A percentile compares a stretch with the other conserved stretches of the same genome.
These are phyloP conservation scores for Chlamydomonas incerta DNA, from an alignment of 139 green algal species.

Conservation along the genomic window DNA sequence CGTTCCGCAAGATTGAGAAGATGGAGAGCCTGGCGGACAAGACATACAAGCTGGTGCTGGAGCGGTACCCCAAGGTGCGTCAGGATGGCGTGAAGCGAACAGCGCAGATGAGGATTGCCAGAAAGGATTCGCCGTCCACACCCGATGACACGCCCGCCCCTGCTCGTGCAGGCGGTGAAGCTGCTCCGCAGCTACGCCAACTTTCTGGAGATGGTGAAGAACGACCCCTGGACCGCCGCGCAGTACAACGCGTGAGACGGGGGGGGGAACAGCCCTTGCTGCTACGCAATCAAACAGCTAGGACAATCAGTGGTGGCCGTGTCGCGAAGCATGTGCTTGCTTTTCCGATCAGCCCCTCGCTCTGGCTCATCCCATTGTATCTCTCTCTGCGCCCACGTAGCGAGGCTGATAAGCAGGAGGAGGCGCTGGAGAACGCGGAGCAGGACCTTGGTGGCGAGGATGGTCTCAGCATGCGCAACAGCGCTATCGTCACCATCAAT, in stretches of 20 bases:
- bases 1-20: conserved; percentile 47
- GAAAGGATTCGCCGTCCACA: too few species aligned
- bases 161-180: conserved; percentile 26
- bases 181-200: conserved; percentile 50
- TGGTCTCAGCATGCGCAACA: conserved; percentile 15
- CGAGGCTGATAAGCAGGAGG: conserved; percentile 56
- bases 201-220: conserved; percentile 56
- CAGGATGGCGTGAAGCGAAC: too few species aligned
- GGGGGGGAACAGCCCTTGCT: too few species aligned
- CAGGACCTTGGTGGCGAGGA: conserved; percentile 26
- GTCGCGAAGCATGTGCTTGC: too few species aligned
- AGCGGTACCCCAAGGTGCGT: conserved; percentile 47
- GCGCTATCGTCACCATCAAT: conserved; percentile 49
- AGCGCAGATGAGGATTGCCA: too few species aligned
- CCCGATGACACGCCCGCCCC: too few species aligned
- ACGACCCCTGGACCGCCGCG: conserved; percentile 59
- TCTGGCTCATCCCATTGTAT: too few species aligned
- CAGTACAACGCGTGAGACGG: conserved; percentile 36
- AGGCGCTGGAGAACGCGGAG: conserved; percentile 36
- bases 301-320: too few species aligned
- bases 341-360: too few species aligned
- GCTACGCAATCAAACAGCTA: too few species aligned
- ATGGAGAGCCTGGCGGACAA: conserved; percentile 45
- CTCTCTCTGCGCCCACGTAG: conserved; percentile 1
- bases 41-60: conserved; percentile 53